These are phyloP conservation scores for Kwoniella heveanensis DNA, from an alignment of 768 basidiomycete species.

Conservation along the genomic window DNA sequence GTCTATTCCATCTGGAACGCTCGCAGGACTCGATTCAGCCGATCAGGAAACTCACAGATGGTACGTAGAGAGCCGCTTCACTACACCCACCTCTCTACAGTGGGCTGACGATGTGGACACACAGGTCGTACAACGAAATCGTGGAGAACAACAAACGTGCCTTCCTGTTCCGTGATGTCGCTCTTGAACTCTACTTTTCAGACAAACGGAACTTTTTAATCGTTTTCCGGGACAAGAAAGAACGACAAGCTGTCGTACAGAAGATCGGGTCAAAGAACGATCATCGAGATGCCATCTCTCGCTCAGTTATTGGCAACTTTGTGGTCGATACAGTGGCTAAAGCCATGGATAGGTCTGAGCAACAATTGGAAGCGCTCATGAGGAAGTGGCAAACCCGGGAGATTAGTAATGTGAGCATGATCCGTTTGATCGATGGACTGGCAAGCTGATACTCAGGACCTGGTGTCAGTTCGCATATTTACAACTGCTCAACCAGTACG, in stretches of 20 bases:
- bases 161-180: conserved; percentile 88
- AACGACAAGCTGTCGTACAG: conserved; percentile 59
- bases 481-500: conserved; percentile 84
- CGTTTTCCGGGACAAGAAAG: conserved; percentile 73
- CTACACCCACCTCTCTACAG: background rate
- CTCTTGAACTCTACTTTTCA: conserved; percentile 86
- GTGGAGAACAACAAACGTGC: conserved; percentile 75
- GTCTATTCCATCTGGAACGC: conserved; percentile 75
- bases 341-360: conserved; percentile 45
- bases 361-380: conserved; percentile 53
- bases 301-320: conserved; percentile 56
- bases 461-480: conserved; percentile 76
- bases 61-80: conserved; percentile 58
- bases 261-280: conserved; percentile 58
- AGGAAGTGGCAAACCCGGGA: conserved; percentile 83
- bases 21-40: conserved; percentile 71
- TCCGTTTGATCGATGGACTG: background rate
- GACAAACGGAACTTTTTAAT: conserved; percentile 85
- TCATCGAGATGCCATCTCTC: conserved; percentile 64
- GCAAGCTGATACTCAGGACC: conserved; percentile 8
- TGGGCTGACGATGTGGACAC: background rate
- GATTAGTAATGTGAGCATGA: conserved; percentile 75
- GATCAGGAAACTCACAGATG: conserved; percentile 80
- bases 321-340: conserved; percentile 51
- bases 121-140: conserved; percentile 77